A percentile compares a stretch with the other conserved stretches of the same genome.
Conservation (phyloP, 2,329 filamentous ascomycete genomes). For the Apiospora malaysiana region DNA sequence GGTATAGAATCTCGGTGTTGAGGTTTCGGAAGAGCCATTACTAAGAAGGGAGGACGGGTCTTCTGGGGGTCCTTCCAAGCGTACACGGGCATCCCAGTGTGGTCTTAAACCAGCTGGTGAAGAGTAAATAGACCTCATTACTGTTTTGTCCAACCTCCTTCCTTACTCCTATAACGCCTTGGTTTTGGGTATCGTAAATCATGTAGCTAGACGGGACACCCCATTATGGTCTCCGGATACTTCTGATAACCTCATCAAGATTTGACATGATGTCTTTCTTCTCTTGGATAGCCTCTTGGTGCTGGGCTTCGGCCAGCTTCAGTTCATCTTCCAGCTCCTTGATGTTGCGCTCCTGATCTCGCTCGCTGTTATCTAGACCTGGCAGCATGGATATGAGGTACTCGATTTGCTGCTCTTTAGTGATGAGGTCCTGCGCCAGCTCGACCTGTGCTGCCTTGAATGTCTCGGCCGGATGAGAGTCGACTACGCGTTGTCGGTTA, state of each 20-base stretch:
- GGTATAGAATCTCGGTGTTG: neutral
- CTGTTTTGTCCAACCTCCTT: neutral
- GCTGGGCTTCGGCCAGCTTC: slow-evolving; percentile 65
- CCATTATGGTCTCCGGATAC: slow-evolving; percentile 56
- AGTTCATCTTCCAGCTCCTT: slow-evolving; percentile 69
- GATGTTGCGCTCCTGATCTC: slow-evolving; percentile 74
- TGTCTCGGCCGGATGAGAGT: slow-evolving; percentile 65
- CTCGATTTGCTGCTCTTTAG: slow-evolving; percentile 86
- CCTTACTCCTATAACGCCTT: neutral
- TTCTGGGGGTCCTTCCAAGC: neutral
- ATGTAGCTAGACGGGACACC: slow-evolving; percentile 40
- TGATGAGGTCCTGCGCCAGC: slow-evolving; percentile 75
- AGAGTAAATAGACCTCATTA: neutral
- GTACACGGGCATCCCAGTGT: neutral
- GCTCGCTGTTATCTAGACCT: slow-evolving; percentile 78
- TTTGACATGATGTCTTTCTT: slow-evolving; percentile 65
- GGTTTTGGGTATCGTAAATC: slow-evolving; percentile 21
- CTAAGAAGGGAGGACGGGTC: neutral
- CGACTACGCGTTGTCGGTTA: slow-evolving; percentile 50
- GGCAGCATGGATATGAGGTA: slow-evolving; percentile 76
- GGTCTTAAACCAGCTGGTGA: neutral
- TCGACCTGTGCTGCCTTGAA: slow-evolving; percentile 74
- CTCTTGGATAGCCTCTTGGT: slow-evolving; percentile 68
- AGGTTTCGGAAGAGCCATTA: neutral
- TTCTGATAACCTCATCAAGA: slow-evolving; percentile 66